phyloP scores from a whole-genome alignment of 2,329 filamentous ascomycete species.

The Ophiostoma sp. region DNA sequence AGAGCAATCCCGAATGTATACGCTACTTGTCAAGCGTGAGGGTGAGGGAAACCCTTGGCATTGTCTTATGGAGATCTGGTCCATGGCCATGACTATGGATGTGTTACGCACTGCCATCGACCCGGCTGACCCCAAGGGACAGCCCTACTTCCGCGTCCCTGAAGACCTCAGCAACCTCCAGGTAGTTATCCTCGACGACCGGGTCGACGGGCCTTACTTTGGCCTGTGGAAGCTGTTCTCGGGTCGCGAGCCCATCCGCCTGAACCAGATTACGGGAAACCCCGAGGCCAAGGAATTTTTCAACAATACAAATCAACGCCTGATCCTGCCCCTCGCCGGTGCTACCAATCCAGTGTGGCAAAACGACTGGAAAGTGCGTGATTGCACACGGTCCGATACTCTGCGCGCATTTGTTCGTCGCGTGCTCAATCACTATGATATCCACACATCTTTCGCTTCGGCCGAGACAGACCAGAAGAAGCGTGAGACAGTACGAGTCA shows the following conservation, averaged over 20 bases:
- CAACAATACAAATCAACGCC: slow-evolving; percentile 26
- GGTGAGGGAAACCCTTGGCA: slow-evolving; percentile 25
- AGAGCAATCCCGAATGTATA: slow-evolving; percentile 4
- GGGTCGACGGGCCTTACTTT: slow-evolving; percentile 34
- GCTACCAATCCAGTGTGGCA: slow-evolving; percentile 40
- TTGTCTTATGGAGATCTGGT: slow-evolving; percentile 26
- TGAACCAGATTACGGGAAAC: slow-evolving; percentile 27
- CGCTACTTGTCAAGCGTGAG: slow-evolving; percentile 26
- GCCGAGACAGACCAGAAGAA: not conserved
- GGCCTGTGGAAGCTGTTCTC: slow-evolving; percentile 38
- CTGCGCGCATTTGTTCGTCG: slow-evolving; percentile 34
- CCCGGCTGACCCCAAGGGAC: not conserved
- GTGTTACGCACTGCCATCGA: slow-evolving; percentile 24
- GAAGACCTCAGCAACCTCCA: slow-evolving; percentile 22
- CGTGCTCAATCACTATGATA: slow-evolving; percentile 32
- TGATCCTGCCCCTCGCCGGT: slow-evolving; percentile 39
- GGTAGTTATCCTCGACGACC: slow-evolving; percentile 36
- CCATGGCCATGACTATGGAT: slow-evolving; percentile 25
- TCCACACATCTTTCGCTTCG: not conserved
- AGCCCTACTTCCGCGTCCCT: slow-evolving; percentile 17
- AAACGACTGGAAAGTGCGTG: slow-evolving; percentile 35
- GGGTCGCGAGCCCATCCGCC: slow-evolving; percentile 31
- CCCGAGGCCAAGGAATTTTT: slow-evolving; percentile 16
- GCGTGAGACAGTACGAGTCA: slow-evolving; percentile 29
- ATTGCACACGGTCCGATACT: slow-evolving; percentile 32